Base-by-base conservation (phyloP, 2,329 filamentous ascomycete genomes). In the Aspergillus pseudoglaucus region DNA sequence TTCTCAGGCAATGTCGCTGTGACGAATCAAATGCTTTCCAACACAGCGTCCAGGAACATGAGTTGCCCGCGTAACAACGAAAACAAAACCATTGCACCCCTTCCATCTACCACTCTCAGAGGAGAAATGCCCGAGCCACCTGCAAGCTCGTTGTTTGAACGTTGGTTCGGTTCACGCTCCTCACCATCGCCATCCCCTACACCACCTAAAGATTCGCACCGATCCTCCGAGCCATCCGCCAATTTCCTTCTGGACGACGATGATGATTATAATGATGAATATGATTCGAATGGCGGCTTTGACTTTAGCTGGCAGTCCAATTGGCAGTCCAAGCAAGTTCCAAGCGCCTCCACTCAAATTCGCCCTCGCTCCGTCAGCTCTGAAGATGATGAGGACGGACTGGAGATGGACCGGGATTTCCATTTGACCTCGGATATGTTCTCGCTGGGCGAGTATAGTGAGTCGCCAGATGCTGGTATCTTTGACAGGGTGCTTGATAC, bases 391-490 rank as follows among this genome's bases (percentile, higher is more conserved):
- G 77, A 82, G 25, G 75, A 82, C 41, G 79, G 81, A 38, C 74
- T 79, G 44, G 69, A 77, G 3, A 68, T 71, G 9, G 62, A 63
- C 39, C 73, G 69, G 15, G 83, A 84, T 45, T 84, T 94, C 75
- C 82, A 85, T 53, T 79, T 90, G 56, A 94, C 88, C 17, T 93
- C 88, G 35, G 90, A 89, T 57, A 94, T 95, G 88, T 86, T 95
- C 59, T 90, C 94, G 86, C 88, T 89, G 6, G 86, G 84, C 58
- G 87, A 90, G 57, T 85, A 90, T 57, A 82, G 82, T 51, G 87
- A 89, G 54, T 68, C 71, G 6, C 68, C 76, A 51, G 80, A 73
- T 60, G 75, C 78, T 45, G 85, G 85, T 42, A 76, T 94, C 47
- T 80, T 94, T 61, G 86, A 87, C 51, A 83, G 84, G 59, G 83